Base-by-base conservation (phyloP, 345 rosid species). In the Psidium friedrichsthalianum region DNA sequence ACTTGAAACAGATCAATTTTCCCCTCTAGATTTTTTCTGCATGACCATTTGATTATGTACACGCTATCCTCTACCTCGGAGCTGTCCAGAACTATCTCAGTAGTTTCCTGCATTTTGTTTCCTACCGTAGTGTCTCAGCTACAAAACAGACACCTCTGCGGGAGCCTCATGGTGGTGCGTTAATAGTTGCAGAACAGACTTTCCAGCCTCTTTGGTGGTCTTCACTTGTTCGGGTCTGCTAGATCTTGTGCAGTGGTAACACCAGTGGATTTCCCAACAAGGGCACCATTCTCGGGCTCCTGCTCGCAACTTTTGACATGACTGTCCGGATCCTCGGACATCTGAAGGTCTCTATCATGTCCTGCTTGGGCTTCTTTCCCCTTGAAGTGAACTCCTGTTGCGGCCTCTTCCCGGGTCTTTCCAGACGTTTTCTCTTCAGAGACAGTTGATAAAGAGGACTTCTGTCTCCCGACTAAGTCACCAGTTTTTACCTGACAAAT, bases 401-500 rank as follows among this genome's bases (percentile, higher is more conserved):
- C 83, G 55, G 40, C 51, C 59, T 83, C 90, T 36, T 57, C 69
- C 87, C 82, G 82, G 82, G 87, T 76, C 56, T 14, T 83, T 74
- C 59, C 42, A 11, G 57, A 56, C 44, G 40, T 82, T 56, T 87
- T 74, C 12, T 85, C 89, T 61, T 86, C 83, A 15, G 86, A 1
- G 49, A 90, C 84, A 27, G 88, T 21, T 53, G 89, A 82, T 27
- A 78, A 52, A 40, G 81, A 55, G 18, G 90, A 55, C 56, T 58
- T 86, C 54, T 57, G 78, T 40, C 53, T 53, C 85, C 40, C 88
- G 1, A 83, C 69, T 20, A 88, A 78, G 86, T 89, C 89, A n/a
- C 85, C 85, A 13, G 88, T 91, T 83, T 89, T 87, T 57, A 91
- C 91, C 95, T 94, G 82, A 24, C n/a, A 53, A 59, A 85, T 36